Evolutionary conservation across 208 protist species (phyloP).

Genomic region (Naegleria lovaniensis): DNA sequence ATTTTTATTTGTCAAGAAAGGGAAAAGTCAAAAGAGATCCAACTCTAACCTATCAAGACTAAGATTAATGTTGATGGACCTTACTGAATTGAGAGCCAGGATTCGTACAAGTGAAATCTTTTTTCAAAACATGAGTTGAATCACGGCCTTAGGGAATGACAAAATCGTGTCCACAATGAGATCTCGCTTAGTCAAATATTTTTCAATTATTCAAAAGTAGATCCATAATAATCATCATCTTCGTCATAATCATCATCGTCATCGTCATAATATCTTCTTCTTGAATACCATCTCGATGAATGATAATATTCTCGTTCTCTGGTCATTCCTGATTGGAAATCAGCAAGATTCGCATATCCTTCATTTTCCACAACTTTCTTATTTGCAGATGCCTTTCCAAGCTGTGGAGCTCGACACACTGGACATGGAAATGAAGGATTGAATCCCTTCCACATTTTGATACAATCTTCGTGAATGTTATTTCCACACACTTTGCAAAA

Average conservation of each 20-base stretch:
- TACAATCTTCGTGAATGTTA: neutral
- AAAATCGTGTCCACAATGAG: no score
- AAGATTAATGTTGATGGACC: no score
- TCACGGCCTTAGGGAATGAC: no score
- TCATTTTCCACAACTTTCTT: neutral
- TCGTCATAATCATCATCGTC: neutral
- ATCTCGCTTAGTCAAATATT: no score
- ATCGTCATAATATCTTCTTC: neutral
- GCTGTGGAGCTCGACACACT: neutral
- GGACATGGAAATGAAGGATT: neutral
- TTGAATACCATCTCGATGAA: neutral
- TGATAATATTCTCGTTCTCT: neutral
- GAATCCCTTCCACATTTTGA: neutral
- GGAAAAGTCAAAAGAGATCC: no score
- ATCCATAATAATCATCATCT: neutral
- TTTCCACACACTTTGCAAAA: neutral
- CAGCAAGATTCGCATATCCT: neutral
- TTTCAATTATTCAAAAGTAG: no score
- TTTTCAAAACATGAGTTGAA: no score
- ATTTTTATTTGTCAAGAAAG: no score
- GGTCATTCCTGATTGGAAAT: neutral
- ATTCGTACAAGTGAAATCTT: no score
- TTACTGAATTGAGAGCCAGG: no score
- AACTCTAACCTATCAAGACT: no score
- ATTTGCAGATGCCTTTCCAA: neutral